Percentiles rank a stretch among this genome's conserved stretches.
phyloP scores from a whole-genome alignment of 129 eudicot genomes.

The Sambucus nigra region DNA sequence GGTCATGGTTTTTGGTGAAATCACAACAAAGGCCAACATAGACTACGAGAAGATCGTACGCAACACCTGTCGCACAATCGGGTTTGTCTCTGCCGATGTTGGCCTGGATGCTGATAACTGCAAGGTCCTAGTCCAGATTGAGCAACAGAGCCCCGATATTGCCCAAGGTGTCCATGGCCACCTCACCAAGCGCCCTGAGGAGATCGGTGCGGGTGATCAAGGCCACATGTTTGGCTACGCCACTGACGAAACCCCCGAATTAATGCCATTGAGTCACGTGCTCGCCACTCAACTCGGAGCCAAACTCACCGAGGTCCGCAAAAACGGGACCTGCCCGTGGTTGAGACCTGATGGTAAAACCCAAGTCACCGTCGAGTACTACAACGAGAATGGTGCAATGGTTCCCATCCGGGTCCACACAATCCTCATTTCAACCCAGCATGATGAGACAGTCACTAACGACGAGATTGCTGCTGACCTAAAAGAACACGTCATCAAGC shows the following conservation, averaged over 20 bases:
- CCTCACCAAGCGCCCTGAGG: slow-evolving; percentile 59
- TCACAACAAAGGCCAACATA: slow-evolving; percentile 52
- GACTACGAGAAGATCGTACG: slow-evolving; percentile 68
- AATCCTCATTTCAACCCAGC: slow-evolving; percentile 57
- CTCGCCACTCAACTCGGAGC: slow-evolving; percentile 62
- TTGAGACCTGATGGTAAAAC: slow-evolving; percentile 62
- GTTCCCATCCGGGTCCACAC: slow-evolving; percentile 55
- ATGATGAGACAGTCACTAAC: slow-evolving; percentile 54
- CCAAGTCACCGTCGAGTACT: slow-evolving; percentile 55
- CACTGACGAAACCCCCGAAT: slow-evolving; percentile 52
- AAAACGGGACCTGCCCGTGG: slow-evolving; percentile 53
- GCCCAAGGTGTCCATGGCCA: slow-evolving; percentile 70
- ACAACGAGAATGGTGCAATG: slow-evolving; percentile 54
- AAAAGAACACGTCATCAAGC: slow-evolving; percentile 47
- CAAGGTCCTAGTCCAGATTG: slow-evolving; percentile 59
- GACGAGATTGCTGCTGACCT: slow-evolving; percentile 55
- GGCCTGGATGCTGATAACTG: slow-evolving; percentile 61
- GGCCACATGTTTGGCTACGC: slow-evolving; percentile 63
- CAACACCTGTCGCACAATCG: slow-evolving; percentile 47
- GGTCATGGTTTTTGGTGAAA: slow-evolving; percentile 68
- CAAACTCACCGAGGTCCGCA: slow-evolving; percentile 51
- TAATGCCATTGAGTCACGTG: slow-evolving; percentile 58
- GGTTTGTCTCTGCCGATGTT: slow-evolving; percentile 49
- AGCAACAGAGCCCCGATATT: slow-evolving; percentile 58
- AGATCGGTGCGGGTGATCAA: slow-evolving; percentile 64